phyloP scores from a whole-genome alignment of 2,329 filamentous ascomycete species.

The Parasarocladium wereldwijsianum region DNA sequence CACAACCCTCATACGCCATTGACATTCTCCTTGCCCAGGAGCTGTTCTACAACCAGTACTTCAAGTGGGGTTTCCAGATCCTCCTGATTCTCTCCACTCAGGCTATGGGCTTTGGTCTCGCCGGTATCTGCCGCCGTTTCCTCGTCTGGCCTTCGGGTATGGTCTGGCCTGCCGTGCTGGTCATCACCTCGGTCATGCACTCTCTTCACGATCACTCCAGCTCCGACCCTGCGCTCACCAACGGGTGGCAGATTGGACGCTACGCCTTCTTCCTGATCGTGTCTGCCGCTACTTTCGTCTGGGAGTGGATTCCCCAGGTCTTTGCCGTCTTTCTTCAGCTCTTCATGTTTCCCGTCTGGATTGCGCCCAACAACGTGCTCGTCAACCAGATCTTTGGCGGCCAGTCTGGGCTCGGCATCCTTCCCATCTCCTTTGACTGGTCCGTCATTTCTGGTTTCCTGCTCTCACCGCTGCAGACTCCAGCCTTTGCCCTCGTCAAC shows the following conservation, averaged over 20 bases:
- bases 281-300: conserved; percentile 33
- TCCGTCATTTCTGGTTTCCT: conserved; percentile 42
- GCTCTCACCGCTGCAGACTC: conserved; percentile 41
- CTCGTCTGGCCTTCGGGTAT: conserved; percentile 47
- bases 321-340: conserved; percentile 43
- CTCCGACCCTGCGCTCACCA: conserved; percentile 33
- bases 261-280: conserved; percentile 43
- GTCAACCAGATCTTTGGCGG: conserved; percentile 54
- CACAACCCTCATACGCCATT: conserved; percentile 19
- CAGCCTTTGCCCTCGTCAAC: conserved; percentile 46
- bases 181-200: conserved; percentile 48
- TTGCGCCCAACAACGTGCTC: conserved; percentile 42
- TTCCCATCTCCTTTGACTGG: conserved; percentile 56
- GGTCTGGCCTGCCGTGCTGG: conserved; percentile 47
- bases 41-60: conserved; percentile 34
- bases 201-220: conserved; percentile 46
- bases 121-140: conserved; percentile 43
- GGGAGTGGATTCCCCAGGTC: conserved; percentile 44
- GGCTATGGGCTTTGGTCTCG: conserved; percentile 48
- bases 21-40: conserved; percentile 27
- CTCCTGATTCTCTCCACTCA: conserved; percentile 46
- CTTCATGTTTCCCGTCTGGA: conserved; percentile 49
- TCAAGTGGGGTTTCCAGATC: conserved; percentile 44
- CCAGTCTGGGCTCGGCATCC: conserved; percentile 41
- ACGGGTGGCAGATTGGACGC: conserved; percentile 44